phyloP scores from a whole-genome alignment of 768 basidiomycete species.

The Clitopilus passeckerianus region DNA sequence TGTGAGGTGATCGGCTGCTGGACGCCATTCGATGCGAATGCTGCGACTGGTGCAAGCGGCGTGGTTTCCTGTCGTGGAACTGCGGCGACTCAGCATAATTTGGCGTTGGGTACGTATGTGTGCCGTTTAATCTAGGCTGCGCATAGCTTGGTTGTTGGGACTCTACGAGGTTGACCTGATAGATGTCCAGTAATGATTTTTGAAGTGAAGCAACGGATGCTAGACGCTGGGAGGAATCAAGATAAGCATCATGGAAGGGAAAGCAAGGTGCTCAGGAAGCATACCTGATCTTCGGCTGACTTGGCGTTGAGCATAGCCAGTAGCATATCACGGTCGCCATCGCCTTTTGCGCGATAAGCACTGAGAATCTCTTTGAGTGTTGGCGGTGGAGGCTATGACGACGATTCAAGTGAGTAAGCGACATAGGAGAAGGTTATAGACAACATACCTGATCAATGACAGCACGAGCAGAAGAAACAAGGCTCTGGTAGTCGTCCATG shows the following conservation, averaged over 20 bases:
- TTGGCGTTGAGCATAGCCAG: slow-evolving; percentile 90
- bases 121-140: slow-evolving; percentile 18
- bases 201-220: slow-evolving; percentile 69
- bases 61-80: slow-evolving; percentile 24
- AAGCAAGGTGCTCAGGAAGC: slow-evolving; percentile 9
- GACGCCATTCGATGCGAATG: slow-evolving; percentile 20
- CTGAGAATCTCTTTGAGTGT: slow-evolving; percentile 80
- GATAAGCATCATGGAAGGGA: slow-evolving; percentile 1
- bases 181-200: slow-evolving; percentile 64
- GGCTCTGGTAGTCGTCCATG: slow-evolving; percentile 27
- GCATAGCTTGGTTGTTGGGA: slow-evolving; percentile 14
- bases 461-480: slow-evolving; percentile 32
- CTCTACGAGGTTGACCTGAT: slow-evolving; percentile 20
- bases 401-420: slow-evolving; percentile 4
- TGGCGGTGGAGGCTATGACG: slow-evolving; percentile 66
- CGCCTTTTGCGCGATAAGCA: slow-evolving; percentile 81
- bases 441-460: slow-evolving; percentile 37
- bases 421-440: slow-evolving; percentile 13
- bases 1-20: slow-evolving; percentile 34
- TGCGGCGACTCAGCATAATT: slow-evolving; percentile 27
- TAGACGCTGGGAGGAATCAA: slow-evolving; percentile 46
- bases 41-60: slow-evolving; percentile 28
- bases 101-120: slow-evolving; percentile 35
- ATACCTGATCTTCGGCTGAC: slow-evolving; percentile 87
- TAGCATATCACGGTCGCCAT: slow-evolving; percentile 90